phyloP scores from a whole-genome alignment of 192 early-diverging fungal genomes.

The Coemansia sp. region DNA sequence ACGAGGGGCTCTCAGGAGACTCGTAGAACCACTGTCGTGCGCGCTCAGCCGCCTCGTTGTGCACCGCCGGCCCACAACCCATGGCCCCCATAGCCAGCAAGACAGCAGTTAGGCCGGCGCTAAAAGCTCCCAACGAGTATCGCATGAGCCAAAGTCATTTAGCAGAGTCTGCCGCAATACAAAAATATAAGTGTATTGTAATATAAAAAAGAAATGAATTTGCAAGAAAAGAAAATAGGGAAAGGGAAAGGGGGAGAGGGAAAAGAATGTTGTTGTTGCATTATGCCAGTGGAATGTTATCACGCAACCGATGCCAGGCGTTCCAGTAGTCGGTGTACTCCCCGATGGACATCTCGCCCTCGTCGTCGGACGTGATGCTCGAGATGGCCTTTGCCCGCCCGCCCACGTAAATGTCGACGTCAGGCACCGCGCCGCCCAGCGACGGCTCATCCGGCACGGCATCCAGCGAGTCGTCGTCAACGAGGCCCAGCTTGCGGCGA shows the following conservation, averaged over 20 bases:
- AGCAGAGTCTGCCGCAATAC: background rate
- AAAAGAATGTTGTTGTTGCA: background rate
- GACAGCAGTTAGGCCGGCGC: background rate
- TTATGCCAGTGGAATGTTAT: background rate
- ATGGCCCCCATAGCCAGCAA: background rate
- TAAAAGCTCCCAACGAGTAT: background rate
- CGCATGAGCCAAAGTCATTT: background rate
- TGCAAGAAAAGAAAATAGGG: background rate
- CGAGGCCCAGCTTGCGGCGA: conserved; percentile 41
- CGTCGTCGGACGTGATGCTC: conserved; percentile 32
- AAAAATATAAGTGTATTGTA: background rate
- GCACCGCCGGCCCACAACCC: conserved; percentile 51
- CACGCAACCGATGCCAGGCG: conserved; percentile 17
- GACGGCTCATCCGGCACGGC: conserved; percentile 7
- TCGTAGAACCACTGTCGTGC: conserved; percentile 45
- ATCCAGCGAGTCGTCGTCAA: conserved; percentile 9
- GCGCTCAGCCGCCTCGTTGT: conserved; percentile 53
- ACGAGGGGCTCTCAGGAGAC: background rate
- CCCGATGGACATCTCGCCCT: conserved; percentile 27
- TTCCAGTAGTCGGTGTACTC: conserved; percentile 49
- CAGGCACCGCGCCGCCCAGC: background rate
- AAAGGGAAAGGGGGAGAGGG: background rate
- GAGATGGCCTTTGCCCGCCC: conserved; percentile 34
- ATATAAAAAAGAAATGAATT: background rate
- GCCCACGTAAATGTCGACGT: conserved; percentile 17